phyloP scores from a whole-genome alignment of 2,329 filamentous ascomycete species.

The Penicillium sp. region DNA sequence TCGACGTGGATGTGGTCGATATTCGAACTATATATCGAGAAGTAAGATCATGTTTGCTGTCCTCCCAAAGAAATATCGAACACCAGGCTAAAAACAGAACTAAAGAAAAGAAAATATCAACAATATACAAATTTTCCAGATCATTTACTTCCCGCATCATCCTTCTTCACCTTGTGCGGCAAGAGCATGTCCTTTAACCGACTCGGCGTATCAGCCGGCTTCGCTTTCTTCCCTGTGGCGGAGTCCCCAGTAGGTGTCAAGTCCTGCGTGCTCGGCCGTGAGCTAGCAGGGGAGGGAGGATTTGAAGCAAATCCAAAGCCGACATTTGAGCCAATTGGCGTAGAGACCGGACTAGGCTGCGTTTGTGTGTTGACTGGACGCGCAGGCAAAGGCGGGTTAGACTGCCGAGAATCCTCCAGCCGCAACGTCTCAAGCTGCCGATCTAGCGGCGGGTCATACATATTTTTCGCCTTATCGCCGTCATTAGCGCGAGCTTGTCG shows the following conservation, averaged over 20 bases:
- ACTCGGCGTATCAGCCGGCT: slow-evolving; percentile 5
- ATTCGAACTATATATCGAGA: neutral
- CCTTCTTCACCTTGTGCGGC: slow-evolving; percentile 17
- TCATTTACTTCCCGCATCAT: slow-evolving; percentile 4
- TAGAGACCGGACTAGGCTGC: neutral
- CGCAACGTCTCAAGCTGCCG: slow-evolving; percentile 2
- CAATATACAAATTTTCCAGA: neutral
- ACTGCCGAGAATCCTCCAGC: neutral
- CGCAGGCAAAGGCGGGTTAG: neutral
- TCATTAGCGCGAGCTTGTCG: slow-evolving; percentile 17
- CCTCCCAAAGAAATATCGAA: neutral
- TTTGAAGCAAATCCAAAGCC: neutral
- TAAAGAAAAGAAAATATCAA: neutral
- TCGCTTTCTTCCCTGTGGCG: slow-evolving; percentile 11
- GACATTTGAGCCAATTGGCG: neutral
- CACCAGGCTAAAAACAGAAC: neutral
- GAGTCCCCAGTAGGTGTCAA: slow-evolving; percentile 6
- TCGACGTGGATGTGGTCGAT: neutral
- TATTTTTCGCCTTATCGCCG: neutral
- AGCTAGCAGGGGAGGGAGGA: slow-evolving; percentile 3
- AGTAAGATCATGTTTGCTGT: neutral
- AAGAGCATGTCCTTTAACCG: slow-evolving; percentile 22
- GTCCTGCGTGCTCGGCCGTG: slow-evolving; percentile 12
- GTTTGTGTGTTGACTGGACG: slow-evolving; percentile 7
- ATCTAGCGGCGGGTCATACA: slow-evolving; percentile 17